Percentiles rank a stretch among this genome's conserved stretches.
Evolutionary conservation across 495 filamentous ascomycete genomes (phyloP).

Genomic region (Immersiella caudata): DNA sequence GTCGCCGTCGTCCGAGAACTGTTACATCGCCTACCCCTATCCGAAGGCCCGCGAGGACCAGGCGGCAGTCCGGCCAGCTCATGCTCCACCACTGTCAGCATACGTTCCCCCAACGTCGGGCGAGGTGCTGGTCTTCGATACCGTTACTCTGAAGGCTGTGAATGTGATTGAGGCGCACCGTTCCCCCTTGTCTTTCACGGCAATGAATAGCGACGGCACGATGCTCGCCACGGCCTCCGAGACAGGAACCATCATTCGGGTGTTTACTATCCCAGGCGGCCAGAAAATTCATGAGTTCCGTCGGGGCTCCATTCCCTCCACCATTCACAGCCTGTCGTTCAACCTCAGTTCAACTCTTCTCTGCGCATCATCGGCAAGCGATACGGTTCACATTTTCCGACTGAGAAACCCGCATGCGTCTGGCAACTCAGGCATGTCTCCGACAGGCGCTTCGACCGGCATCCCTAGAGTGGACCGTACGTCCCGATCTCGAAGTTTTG

Average conservation of each 20-base stretch:
- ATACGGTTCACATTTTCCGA: constrained; percentile 97
- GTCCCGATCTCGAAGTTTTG: constrained; percentile 50
- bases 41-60: constrained; percentile 71
- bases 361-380: constrained; percentile 92
- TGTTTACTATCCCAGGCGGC: constrained; percentile 86
- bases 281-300: constrained; percentile 95
- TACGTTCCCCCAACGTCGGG: constrained; percentile 84
- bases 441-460: constrained; percentile 29
- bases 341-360: constrained; percentile 91
- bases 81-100: constrained; percentile 76
- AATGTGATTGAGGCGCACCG: constrained; percentile 94
- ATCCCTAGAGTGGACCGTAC: constrained; percentile 50
- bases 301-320: constrained; percentile 87
- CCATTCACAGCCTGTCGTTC: constrained; percentile 99
- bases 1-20: constrained; percentile 91
- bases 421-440: not conserved
- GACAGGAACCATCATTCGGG: constrained; percentile 94
- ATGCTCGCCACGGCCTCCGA: constrained; percentile 93
- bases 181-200: constrained; percentile 85
- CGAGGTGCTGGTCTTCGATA: constrained; percentile 90
- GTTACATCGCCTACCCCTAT: constrained; percentile 90
- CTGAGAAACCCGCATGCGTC: constrained; percentile 44
- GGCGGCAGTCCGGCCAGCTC: constrained; percentile 67
- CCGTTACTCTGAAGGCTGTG: constrained; percentile 81
- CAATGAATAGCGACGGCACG: constrained; percentile 90